phyloP scores from a whole-genome alignment of 2,329 filamentous ascomycete genomes.

The Aspergillus hiratsukae region DNA sequence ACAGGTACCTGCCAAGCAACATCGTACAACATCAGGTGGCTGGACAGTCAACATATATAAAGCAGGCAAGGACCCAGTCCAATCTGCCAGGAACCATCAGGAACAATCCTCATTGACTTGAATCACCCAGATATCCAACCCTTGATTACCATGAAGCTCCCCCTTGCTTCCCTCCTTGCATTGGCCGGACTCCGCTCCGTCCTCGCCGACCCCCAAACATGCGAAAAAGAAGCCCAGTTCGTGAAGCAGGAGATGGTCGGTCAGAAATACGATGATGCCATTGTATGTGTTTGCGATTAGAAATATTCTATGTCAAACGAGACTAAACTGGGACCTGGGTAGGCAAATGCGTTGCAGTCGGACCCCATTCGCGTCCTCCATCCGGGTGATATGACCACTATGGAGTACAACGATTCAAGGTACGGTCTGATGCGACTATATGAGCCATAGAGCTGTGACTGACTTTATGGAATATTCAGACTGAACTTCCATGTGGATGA shows the following conservation, averaged over 20 bases:
- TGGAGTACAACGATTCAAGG: not conserved
- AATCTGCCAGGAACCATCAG: not conserved
- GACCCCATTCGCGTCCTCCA: not conserved
- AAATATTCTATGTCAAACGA: not conserved
- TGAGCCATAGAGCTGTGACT: not conserved
- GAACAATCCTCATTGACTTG: not conserved
- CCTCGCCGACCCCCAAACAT: not conserved
- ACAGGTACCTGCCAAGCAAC: not conserved
- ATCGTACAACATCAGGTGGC: not conserved
- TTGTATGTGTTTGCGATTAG: not conserved
- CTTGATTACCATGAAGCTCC: not conserved
- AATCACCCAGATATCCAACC: not conserved
- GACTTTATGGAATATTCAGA: not conserved
- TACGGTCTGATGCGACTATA: not conserved
- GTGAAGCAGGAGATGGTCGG: not conserved
- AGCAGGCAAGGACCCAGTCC: not conserved
- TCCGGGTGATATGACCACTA: not conserved
- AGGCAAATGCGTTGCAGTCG: not conserved
- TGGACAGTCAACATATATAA: not conserved
- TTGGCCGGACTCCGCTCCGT: not conserved
- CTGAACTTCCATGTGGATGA: not conserved
- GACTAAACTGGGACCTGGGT: not conserved
- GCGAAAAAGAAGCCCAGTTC: not conserved
- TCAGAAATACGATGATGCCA: not conserved
- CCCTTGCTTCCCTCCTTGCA: not conserved